Evolutionary conservation across 352 stramenopile species (phyloP), one percentile per base, ranked within the genome.

Genomic region (Elongisporangium prolatum): DNA sequence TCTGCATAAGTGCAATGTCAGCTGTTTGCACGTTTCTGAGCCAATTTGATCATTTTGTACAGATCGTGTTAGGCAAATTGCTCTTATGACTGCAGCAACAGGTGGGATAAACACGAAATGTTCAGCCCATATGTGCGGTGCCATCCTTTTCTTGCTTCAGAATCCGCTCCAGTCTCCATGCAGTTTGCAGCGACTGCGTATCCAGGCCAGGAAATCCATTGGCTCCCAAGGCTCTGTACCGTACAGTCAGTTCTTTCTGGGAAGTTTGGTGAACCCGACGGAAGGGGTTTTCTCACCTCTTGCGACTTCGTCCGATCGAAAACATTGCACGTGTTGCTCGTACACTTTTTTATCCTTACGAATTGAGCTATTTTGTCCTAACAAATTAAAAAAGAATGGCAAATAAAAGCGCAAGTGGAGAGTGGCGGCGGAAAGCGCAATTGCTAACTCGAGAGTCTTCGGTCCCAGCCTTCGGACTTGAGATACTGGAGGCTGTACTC

Each of bases 401-500:
- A 40, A 40, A 13, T 40, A 40, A 40, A 40, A 40, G 28, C 28
- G 28, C 28, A 13, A 7, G 24, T 50, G 20, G 3, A 50, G 17
- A 50, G 8, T 40, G 28, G 1, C 14, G 28, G 28, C 9, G 28
- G 14, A 14, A 40, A 6, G 9, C 4, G 25, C 4, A 34, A n/a
- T n/a, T n/a, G 8, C 28, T 72, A 69, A 51, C 61, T 69, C n/a
- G 59, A 67, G 44, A 68, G 44, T 8, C 64, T 53, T 21, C 59
- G 59, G 44, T 66, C 63, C 80, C 80, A 89, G 2, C 72, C 64
- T 37, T 62, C 60, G 18, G 68, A 64, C 57, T 75, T 71, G 40
- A 93, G 64, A n/a, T 59, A 49, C 55, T 93, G 68, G 2, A 93
- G 77, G 11, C 65, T 75, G 50, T 84, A 82, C 52, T 75, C 72